Evolutionary conservation across 2,329 filamentous ascomycete species (phyloP), one percentile per base, ranked within the genome.

Genomic region (Byssoonygena ceratinophila): DNA sequence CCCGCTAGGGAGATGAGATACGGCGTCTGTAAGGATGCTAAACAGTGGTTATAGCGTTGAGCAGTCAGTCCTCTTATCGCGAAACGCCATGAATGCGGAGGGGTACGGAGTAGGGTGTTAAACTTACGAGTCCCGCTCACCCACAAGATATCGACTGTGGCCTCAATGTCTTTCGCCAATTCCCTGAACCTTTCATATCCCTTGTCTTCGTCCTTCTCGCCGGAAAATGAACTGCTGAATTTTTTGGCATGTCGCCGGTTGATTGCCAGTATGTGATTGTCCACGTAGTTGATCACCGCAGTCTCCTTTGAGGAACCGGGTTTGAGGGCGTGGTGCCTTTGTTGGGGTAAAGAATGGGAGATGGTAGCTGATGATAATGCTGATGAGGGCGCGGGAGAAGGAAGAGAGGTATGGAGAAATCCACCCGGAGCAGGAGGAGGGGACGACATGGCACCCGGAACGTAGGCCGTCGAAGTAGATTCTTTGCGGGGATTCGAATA

Each of bases 111-210:
- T 22, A 20, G 12, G 14, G 23, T 22, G 12, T 1, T 20, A 7
- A 6, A 75, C 86, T 65, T 74, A 89, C 88, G 88, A 20, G 90
- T 95, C 8, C 85, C 87, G 27, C 83, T 87, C 20, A 87, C 78
- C 91, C 91, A 97, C 4, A 95, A 70, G 6, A 94, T 78, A 66
- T 94, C 84, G 14, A 94, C 71, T 11, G 95, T 65, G 4, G 76
- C 75, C 52, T 90, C 85, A 0, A 94, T 68, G 62, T 95, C 88
- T 53, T 73, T 78, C 51, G 81, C 87, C 3, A 88, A 78, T 62
- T 90, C 83, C 46, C 72, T 74, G 65, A 91, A 85, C 48, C 69
- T 79, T 51, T 73, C 71, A 57, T 83, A 84, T 1, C 78, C 79
- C 31, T 68, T 65, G 3, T 70, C 70, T 12, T 67, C 64, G 46